A percentile compares a stretch with the other conserved stretches of the same genome.
phyloP scores from a whole-genome alignment of 805 yeast genomes.

The Yarrowia sp. region DNA sequence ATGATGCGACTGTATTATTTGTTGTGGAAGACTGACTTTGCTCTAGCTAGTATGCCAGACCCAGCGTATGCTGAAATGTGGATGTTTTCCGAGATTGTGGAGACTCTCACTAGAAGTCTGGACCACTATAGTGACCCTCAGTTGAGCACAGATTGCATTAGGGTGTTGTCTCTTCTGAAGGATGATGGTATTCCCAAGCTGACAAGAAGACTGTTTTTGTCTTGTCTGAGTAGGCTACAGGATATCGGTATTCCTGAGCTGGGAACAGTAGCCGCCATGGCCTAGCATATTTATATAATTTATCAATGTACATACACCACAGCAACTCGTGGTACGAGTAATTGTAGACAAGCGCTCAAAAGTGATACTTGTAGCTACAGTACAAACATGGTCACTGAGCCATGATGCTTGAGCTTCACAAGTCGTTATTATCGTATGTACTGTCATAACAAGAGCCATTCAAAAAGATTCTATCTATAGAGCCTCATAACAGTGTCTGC shows the following conservation, averaged over 20 bases:
- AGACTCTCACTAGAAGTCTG: not conserved
- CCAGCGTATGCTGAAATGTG: not conserved
- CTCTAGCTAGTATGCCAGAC: not conserved
- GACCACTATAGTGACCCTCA: not conserved
- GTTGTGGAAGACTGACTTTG: conserved; percentile 1
- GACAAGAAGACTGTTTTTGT: conserved; percentile 1
- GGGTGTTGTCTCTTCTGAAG: conserved; percentile 7
- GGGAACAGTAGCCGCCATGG: not conserved
- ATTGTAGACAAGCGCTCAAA: no score
- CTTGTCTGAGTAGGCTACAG: not conserved
- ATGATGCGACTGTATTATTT: conserved; percentile 6
- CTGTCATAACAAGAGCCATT: no score
- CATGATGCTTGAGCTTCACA: no score
- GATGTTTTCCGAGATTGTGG: conserved; percentile 11
- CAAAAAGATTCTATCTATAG: no score
- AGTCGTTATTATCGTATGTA: no score
- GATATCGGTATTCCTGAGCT: conserved; percentile 2
- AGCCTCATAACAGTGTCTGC: no score
- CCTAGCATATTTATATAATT: not conserved
- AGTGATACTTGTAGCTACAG: no score
- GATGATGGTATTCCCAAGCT: conserved; percentile 2
- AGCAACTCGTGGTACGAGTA: not conserved
- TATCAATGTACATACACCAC: not conserved
- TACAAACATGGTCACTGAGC: no score
- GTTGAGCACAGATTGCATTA: conserved; percentile 4